Base-by-base conservation (phyloP, 345 rosid genomes). In the Raphanus sativus region DNA sequence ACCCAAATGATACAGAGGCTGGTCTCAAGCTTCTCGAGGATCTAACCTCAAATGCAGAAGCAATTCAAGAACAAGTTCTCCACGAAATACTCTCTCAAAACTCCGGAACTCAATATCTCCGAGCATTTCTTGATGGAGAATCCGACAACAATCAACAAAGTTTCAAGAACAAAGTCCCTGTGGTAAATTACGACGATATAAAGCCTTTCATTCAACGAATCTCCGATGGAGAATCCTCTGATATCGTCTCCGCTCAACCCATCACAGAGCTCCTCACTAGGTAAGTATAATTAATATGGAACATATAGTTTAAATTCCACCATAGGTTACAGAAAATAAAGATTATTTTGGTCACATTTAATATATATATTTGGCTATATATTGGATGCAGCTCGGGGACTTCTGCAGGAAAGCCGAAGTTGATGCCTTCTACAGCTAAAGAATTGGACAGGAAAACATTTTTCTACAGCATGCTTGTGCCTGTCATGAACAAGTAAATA, bases 341-440 rank as follows among this genome's bases (percentile, higher is more conserved):
- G 36, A 32, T 32, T 16, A 17, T 50, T 21, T 67, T 67, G 2
- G 50, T 75, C 65, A 58, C 75, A 60, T 36, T 12, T 65, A 6
- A 63, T 17, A 36, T 58, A 48, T 42, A 48, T 42, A 12, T 17
- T 62, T 69, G 55, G 7, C 72, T 42, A 45, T 65, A 42, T 71
- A 50, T 33, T 77, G 70, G 75, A 69, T 85, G 77, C 88, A 94
- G 98, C 87, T 91, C 98, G 1, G 98, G 98, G 28, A 94, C 98
- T 70, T 89, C 98, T 7, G 98, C 91, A 30, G 97, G 98, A 40
- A 87, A 83, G 25, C 97, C 98, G 8, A 94, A 94, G 78, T 71
- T 94, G 86, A 91, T 94, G 98, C 98, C 98, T 54, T 91, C 97
- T 55, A 94, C 96, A 26, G 93, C 90, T 55, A 86, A 91, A 83